Evolutionary conservation across 441 rosid genomes (phyloP).

Genomic region (Isatis lusitanica): DNA sequence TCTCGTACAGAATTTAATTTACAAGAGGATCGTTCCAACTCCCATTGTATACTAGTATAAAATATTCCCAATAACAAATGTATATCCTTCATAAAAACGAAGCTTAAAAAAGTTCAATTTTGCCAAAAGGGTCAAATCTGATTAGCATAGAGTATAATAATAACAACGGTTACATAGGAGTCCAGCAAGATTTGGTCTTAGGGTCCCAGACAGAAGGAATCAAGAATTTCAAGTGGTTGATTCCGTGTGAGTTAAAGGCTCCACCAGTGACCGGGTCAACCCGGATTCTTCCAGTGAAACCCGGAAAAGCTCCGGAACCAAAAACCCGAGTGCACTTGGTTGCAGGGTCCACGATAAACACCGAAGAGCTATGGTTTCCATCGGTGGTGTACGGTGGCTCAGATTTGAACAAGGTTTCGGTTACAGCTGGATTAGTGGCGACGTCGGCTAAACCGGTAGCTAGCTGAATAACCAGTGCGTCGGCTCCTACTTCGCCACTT

Average conservation of each 20-base stretch:
- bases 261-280: conserved; percentile 48
- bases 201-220: conserved; percentile 65
- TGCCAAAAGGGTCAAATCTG: conserved; percentile 1
- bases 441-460: conserved; percentile 53
- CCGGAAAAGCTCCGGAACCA: conserved; percentile 46
- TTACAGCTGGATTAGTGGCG: conserved; percentile 42
- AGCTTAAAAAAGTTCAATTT: background rate
- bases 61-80: background rate
- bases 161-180: conserved; percentile 35
- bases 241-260: conserved; percentile 54
- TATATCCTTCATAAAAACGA: background rate
- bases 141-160: background rate
- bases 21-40: conserved; percentile 6
- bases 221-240: conserved; percentile 50
- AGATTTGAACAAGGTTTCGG: conserved; percentile 35
- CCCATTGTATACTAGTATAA: background rate
- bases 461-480: conserved; percentile 54
- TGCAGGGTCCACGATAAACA: conserved; percentile 34
- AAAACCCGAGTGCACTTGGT: conserved; percentile 45
- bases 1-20: background rate
- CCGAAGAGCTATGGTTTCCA: background rate
- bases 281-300: conserved; percentile 41
- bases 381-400: conserved; percentile 20
- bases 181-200: conserved; percentile 41
- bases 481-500: conserved; percentile 54